Conservation (phyloP, 1,284 basidiomycete genomes). For the Inonotus hispidus region DNA sequence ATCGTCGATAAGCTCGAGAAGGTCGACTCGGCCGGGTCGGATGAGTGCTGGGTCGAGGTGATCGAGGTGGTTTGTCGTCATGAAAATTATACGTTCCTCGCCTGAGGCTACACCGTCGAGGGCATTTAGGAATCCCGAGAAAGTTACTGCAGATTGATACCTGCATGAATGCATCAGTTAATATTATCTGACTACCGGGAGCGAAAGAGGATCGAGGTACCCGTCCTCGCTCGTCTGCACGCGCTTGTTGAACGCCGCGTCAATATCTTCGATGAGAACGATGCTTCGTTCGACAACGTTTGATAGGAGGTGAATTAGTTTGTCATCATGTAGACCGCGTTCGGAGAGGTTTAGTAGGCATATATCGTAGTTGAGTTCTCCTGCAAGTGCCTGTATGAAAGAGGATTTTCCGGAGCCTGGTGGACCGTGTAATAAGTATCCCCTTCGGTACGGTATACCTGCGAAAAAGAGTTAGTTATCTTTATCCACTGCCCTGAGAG, state of each 20-base stretch:
- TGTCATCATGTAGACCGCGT: slow-evolving; percentile 94
- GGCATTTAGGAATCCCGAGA: slow-evolving; percentile 96
- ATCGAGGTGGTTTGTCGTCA: slow-evolving; percentile 96
- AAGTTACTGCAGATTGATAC: slow-evolving; percentile 92
- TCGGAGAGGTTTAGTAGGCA: slow-evolving; percentile 96
- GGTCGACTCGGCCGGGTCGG: slow-evolving; percentile 90
- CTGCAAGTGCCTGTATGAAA: slow-evolving; percentile 96
- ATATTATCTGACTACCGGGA: slow-evolving; percentile 1
- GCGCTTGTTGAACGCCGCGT: slow-evolving; percentile 95
- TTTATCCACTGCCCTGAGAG: slow-evolving; percentile 1
- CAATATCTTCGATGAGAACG: slow-evolving; percentile 94
- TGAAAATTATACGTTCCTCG: slow-evolving; percentile 96
- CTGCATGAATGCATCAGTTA: slow-evolving; percentile 35
- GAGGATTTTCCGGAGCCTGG: slow-evolving; percentile 98
- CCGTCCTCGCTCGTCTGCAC: slow-evolving; percentile 87
- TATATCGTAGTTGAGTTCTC: slow-evolving; percentile 90
- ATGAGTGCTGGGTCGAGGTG: slow-evolving; percentile 88
- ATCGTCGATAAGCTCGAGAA: slow-evolving; percentile 83
- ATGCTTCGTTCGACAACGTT: slow-evolving; percentile 92
- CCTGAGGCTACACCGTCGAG: slow-evolving; percentile 97
- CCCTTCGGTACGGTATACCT: slow-evolving; percentile 97
- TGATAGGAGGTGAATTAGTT: slow-evolving; percentile 89
- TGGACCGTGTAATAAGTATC: slow-evolving; percentile 93
- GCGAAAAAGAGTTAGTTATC: slow-evolving; percentile 4
- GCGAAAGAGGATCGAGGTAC: slow-evolving; percentile 33